A percentile compares a stretch with the other conserved stretches of the same genome.
Evolutionary conservation across 345 rosid species (phyloP).

Genomic region (Psidium friedrichsthalianum): DNA sequence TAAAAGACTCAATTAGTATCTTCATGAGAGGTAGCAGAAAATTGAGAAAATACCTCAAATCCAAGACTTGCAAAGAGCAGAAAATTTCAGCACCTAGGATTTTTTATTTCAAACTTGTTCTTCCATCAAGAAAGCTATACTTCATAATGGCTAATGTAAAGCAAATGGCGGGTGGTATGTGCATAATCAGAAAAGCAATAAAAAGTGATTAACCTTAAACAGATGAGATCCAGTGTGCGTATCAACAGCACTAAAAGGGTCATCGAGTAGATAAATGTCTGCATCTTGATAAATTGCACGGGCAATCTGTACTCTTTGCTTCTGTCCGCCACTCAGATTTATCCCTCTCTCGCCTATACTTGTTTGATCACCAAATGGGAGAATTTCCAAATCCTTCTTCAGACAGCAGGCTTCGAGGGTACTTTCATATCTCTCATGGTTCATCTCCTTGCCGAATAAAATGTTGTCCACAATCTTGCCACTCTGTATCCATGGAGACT

Average conservation of each 20-base stretch:
- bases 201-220: conserved; percentile 36
- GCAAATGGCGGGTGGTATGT: background rate
- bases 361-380: conserved; percentile 72
- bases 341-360: conserved; percentile 82
- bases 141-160: background rate
- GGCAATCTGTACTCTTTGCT: conserved; percentile 75
- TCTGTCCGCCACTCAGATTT: conserved; percentile 86
- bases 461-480: conserved; percentile 77
- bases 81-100: background rate
- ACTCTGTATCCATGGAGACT: conserved; percentile 87
- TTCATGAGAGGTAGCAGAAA: background rate
- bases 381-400: conserved; percentile 59
- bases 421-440: conserved; percentile 42
- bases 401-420: conserved; percentile 67
- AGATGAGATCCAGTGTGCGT: conserved; percentile 83
- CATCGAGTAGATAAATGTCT: conserved; percentile 76
- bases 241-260: conserved; percentile 90
- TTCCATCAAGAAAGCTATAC: background rate
- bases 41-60: background rate
- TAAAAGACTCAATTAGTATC: background rate
- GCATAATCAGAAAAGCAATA: background rate
- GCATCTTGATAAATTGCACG: conserved; percentile 86
- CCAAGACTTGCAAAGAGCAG: background rate
- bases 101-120: background rate
- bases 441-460: conserved; percentile 68